A percentile compares a stretch with the other conserved stretches of the same genome.
phyloP scores from a whole-genome alignment of 768 basidiomycete species.

The Boletus tylopilopsis region DNA sequence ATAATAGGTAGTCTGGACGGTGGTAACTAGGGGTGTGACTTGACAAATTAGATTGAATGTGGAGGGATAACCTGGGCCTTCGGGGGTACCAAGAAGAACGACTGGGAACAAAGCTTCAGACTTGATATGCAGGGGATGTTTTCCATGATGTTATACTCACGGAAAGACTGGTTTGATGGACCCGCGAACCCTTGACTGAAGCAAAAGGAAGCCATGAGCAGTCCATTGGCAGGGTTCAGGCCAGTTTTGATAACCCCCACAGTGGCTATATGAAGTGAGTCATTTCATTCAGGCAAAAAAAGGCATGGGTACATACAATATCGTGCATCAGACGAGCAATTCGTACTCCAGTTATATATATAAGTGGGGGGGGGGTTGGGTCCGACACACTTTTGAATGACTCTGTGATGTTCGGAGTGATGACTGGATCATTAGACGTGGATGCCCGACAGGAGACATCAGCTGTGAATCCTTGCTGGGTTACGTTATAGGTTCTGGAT shows the following conservation, averaged over 20 bases:
- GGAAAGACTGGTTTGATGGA: neutral
- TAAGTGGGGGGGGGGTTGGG: neutral
- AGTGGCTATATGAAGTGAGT: neutral
- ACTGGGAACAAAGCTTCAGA: neutral
- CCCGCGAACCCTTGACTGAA: neutral
- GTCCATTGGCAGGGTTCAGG: neutral
- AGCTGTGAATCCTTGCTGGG: neutral
- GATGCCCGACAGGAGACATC: neutral
- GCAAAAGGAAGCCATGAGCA: neutral
- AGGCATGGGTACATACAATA: neutral
- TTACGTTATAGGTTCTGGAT: neutral
- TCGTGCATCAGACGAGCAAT: neutral
- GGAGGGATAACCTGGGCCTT: neutral
- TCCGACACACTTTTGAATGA: no score
- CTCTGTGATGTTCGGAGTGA: neutral
- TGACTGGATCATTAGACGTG: neutral
- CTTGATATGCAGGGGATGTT: neutral
- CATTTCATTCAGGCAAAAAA: neutral
- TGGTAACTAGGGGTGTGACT: neutral
- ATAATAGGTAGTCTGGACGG: neutral
- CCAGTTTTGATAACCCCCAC: neutral
- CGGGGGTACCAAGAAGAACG: neutral
- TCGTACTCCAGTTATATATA: neutral
- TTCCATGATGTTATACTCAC: neutral
- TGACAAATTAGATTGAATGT: neutral